A percentile compares a stretch with the other conserved stretches of the same genome.
Evolutionary conservation across 2,329 filamentous ascomycete species (phyloP).

Genomic region (Bipolaris bicolor): DNA sequence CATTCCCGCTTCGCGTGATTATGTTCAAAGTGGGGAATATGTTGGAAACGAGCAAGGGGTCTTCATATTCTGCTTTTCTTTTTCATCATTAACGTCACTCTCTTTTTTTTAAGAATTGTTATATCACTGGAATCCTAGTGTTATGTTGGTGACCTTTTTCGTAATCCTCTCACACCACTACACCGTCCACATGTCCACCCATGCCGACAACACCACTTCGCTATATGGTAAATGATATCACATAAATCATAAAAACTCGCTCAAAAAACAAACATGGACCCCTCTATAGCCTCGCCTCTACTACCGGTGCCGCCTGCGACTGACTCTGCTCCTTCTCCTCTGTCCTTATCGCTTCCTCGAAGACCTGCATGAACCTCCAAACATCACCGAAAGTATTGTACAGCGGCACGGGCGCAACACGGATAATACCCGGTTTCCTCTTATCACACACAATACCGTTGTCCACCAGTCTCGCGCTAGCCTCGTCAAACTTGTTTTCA

Average conservation of each 20-base stretch:
- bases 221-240: too few relatives aligned
- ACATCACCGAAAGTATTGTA: slow-evolving; percentile 84
- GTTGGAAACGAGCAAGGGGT: too few relatives aligned
- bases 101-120: too few relatives aligned
- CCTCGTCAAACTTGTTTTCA: slow-evolving; percentile 70
- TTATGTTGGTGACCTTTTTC: too few relatives aligned
- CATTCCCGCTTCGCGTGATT: too few relatives aligned
- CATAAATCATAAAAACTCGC: not conserved
- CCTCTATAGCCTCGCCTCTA: slow-evolving; percentile 20
- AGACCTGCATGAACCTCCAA: slow-evolving; percentile 51
- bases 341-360: slow-evolving; percentile 51
- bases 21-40: too few relatives aligned
- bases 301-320: not conserved
- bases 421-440: slow-evolving; percentile 81
- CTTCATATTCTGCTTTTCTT: too few relatives aligned
- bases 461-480: slow-evolving; percentile 68
- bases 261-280: not conserved
- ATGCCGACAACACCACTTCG: too few relatives aligned
- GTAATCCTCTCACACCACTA: too few relatives aligned
- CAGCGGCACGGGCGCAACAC: slow-evolving; percentile 81
- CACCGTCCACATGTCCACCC: too few relatives aligned
- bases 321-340: slow-evolving; percentile 11
- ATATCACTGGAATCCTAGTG: too few relatives aligned
- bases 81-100: too few relatives aligned
- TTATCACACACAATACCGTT: slow-evolving; percentile 80